Evolutionary conservation across 2,329 filamentous ascomycete genomes (phyloP).

Genomic region (Golovinomyces cichoracearum): DNA sequence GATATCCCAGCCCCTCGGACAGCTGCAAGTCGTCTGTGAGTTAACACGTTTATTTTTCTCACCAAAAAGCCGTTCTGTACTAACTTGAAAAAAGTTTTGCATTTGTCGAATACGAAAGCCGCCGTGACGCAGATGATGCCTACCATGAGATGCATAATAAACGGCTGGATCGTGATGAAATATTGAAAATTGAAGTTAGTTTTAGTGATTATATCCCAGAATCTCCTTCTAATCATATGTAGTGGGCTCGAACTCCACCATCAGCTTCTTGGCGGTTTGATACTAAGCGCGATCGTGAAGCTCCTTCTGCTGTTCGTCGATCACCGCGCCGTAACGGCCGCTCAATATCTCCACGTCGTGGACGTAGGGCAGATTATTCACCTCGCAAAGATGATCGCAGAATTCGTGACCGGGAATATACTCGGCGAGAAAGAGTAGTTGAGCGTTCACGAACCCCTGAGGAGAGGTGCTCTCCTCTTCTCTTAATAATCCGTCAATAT

Average conservation of each 20-base stretch:
- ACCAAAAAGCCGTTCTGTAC: constrained; percentile 7
- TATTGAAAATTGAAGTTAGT: constrained; percentile 87
- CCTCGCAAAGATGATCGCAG: constrained; percentile 72
- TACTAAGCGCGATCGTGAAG: constrained; percentile 47
- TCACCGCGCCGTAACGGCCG: constrained; percentile 41
- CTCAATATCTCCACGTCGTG: constrained; percentile 53
- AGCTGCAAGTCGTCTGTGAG: constrained; percentile 83
- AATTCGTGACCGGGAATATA: constrained; percentile 51
- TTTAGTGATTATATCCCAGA: background rate
- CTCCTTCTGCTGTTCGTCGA: constrained; percentile 16
- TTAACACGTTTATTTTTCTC: constrained; percentile 13
- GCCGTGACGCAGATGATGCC: constrained; percentile 91
- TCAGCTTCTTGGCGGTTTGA: constrained; percentile 98
- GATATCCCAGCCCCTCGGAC: constrained; percentile 93
- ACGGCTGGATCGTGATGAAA: constrained; percentile 80
- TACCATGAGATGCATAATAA: constrained; percentile 99
- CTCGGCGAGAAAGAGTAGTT: constrained; percentile 35
- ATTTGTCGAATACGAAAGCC: constrained; percentile 97
- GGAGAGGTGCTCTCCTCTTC: constrained; percentile 21
- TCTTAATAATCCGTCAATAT: background rate
- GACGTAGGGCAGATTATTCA: constrained; percentile 48
- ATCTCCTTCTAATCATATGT: constrained; percentile 3
- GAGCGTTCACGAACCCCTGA: constrained; percentile 53
- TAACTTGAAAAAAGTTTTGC: constrained; percentile 42
- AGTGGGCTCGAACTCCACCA: constrained; percentile 97